phyloP scores from a whole-genome alignment of 1,284 basidiomycete genomes.

The Rhodotorula mucilaginosa region DNA sequence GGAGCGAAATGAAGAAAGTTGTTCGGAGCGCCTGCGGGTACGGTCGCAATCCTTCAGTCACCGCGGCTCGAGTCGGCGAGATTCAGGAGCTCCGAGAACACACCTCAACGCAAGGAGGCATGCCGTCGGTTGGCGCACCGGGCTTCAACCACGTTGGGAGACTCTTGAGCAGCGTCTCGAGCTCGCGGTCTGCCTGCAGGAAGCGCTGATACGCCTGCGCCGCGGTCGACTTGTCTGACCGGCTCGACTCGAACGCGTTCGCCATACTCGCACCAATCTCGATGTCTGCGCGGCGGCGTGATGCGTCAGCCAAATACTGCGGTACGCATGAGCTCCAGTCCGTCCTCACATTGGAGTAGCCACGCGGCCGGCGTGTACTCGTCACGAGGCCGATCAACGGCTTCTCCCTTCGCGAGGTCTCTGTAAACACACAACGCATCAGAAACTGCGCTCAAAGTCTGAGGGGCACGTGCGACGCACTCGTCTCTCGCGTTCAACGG shows the following conservation, averaged over 20 bases:
- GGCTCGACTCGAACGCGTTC: constrained; percentile 26
- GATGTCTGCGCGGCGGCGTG: constrained; percentile 14
- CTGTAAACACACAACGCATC: not conserved
- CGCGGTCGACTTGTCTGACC: constrained; percentile 11
- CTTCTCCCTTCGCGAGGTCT: constrained; percentile 20
- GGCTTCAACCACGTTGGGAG: constrained; percentile 26
- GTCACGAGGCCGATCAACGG: constrained; percentile 18
- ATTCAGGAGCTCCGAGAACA: not conserved
- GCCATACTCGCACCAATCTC: constrained; percentile 31
- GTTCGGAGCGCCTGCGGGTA: constrained; percentile 18
- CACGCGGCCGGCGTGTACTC: constrained; percentile 31
- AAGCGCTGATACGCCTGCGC: constrained; percentile 29
- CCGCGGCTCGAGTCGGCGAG: too few species aligned
- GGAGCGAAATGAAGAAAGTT: constrained; percentile 32
- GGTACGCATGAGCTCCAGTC: not conserved
- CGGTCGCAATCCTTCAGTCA: too few species aligned
- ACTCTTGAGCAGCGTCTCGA: constrained; percentile 22
- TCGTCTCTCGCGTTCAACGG: constrained; percentile 35
- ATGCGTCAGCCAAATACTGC: too few species aligned
- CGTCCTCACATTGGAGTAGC: constrained; percentile 26
- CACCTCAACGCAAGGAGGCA: constrained; percentile 23
- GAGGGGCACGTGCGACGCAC: constrained; percentile 5
- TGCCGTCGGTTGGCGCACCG: not conserved
- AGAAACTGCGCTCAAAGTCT: not conserved
- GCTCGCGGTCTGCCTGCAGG: constrained; percentile 33